Evolutionary conservation across 768 basidiomycete species (phyloP).

Genomic region (Naganishia antarctica): DNA sequence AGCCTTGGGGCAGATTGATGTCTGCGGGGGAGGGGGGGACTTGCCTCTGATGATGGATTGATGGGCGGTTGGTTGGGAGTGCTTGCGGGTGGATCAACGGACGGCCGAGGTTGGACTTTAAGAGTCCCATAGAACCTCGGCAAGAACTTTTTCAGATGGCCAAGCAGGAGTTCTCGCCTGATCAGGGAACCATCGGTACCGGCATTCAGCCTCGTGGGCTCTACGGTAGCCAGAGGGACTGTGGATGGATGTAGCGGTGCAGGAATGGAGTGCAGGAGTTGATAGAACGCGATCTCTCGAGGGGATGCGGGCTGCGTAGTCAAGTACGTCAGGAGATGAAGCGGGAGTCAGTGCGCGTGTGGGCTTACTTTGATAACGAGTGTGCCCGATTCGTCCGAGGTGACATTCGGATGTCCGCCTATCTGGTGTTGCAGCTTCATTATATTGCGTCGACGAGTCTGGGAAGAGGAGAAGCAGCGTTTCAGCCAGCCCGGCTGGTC

Average conservation of each 20-base stretch:
- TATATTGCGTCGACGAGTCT: neutral
- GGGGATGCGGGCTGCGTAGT: constrained; percentile 39
- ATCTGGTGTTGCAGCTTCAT: constrained; percentile 44
- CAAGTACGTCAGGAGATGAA: neutral
- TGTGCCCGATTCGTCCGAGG: constrained; percentile 42
- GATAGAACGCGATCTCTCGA: constrained; percentile 49
- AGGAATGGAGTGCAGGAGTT: constrained; percentile 33
- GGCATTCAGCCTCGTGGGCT: neutral
- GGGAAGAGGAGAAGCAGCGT: too few relatives aligned
- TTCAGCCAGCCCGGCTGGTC: too few relatives aligned
- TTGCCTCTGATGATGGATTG: neutral
- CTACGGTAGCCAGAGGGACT: neutral
- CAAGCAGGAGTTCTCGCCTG: constrained; percentile 4
- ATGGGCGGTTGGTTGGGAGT: too few relatives aligned
- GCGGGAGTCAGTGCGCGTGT: neutral
- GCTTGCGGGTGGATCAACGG: too few relatives aligned
- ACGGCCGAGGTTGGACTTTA: constrained; percentile 63
- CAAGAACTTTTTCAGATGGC: constrained; percentile 54
- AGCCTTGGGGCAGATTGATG: neutral
- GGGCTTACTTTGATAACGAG: constrained; percentile 47
- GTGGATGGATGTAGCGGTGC: neutral
- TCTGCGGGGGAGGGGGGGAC: neutral
- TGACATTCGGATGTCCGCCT: constrained; percentile 46
- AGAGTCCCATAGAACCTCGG: constrained; percentile 77
- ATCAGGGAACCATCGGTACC: neutral